Evolutionary conservation across 169 alveolate genomes (phyloP).

Genomic region (Plasmodium gonderi): DNA sequence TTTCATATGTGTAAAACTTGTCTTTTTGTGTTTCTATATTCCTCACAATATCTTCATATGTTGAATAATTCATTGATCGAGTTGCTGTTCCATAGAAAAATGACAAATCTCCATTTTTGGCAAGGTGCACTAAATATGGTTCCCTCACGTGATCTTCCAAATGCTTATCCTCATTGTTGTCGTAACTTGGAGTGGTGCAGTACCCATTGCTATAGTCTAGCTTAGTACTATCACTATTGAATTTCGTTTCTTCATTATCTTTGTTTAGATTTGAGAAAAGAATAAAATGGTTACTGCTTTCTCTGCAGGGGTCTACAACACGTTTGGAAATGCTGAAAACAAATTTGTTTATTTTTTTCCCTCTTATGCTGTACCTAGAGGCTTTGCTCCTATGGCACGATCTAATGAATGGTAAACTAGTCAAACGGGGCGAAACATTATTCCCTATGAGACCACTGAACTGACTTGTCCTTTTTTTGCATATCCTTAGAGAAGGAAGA

Average conservation of each 20-base stretch:
- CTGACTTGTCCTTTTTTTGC: not conserved
- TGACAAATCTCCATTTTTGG: conserved; percentile 14
- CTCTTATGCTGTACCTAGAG: too few species aligned
- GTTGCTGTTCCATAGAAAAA: conserved; percentile 14
- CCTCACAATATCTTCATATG: conserved; percentile 5
- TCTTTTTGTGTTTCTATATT: not conserved
- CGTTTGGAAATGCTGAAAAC: too few species aligned
- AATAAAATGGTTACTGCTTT: too few species aligned
- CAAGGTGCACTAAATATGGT: not conserved
- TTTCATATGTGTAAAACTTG: not conserved
- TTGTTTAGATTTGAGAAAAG: too few species aligned
- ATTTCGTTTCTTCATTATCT: too few species aligned
- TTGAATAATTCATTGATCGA: not conserved
- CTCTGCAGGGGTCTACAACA: too few species aligned
- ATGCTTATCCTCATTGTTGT: not conserved
- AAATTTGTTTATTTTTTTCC: not conserved
- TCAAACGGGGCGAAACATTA: not conserved
- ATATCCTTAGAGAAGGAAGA: not conserved
- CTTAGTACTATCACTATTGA: too few species aligned
- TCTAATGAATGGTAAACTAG: too few species aligned
- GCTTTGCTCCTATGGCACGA: too few species aligned
- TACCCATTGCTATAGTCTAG: too few species aligned
- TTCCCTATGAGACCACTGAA: not conserved
- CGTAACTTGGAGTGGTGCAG: too few species aligned
- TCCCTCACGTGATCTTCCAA: not conserved